phyloP scores from a whole-genome alignment of 768 basidiomycete genomes.

The Rickenella mellea region DNA sequence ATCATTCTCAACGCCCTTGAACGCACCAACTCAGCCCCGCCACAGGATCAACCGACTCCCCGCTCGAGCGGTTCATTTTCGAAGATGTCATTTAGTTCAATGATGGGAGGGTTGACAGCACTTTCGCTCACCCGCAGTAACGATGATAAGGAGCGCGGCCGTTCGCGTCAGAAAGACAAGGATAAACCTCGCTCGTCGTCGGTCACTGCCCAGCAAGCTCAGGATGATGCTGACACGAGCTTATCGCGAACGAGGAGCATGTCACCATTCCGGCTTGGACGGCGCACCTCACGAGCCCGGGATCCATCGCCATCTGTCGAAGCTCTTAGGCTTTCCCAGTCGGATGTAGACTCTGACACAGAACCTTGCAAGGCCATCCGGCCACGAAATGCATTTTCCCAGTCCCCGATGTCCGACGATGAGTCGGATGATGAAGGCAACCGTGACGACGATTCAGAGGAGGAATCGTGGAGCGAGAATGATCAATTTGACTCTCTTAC shows the following conservation, averaged over 20 bases:
- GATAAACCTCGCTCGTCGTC: conserved; percentile 26
- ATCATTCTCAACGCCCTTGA: conserved; percentile 43
- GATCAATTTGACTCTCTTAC: conserved; percentile 73
- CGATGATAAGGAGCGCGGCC: conserved; percentile 44
- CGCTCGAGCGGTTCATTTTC: conserved; percentile 43
- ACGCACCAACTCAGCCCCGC: conserved; percentile 23
- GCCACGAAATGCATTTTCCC: conserved; percentile 55
- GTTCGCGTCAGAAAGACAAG: conserved; percentile 30
- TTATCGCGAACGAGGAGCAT: conserved; percentile 59
- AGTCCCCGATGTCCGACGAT: conserved; percentile 55
- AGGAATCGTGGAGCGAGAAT: conserved; percentile 45
- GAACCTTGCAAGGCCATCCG: conserved; percentile 34
- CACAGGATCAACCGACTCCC: conserved; percentile 25
- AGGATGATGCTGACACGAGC: conserved; percentile 15
- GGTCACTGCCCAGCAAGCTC: conserved; percentile 31
- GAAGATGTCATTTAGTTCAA: conserved; percentile 53
- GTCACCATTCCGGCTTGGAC: conserved; percentile 70
- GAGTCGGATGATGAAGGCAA: conserved; percentile 44
- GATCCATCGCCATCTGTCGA: conserved; percentile 40
- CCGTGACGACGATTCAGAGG: conserved; percentile 42
- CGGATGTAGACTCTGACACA: conserved; percentile 46
- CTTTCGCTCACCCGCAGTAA: conserved; percentile 47
- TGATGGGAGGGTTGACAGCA: conserved; percentile 63
- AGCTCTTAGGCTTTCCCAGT: conserved; percentile 51
- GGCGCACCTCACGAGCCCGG: conserved; percentile 42